A percentile compares a stretch with the other conserved stretches of the same genome.
Conservation (phyloP, 495 filamentous ascomycete species). For the Halenospora varia region DNA sequence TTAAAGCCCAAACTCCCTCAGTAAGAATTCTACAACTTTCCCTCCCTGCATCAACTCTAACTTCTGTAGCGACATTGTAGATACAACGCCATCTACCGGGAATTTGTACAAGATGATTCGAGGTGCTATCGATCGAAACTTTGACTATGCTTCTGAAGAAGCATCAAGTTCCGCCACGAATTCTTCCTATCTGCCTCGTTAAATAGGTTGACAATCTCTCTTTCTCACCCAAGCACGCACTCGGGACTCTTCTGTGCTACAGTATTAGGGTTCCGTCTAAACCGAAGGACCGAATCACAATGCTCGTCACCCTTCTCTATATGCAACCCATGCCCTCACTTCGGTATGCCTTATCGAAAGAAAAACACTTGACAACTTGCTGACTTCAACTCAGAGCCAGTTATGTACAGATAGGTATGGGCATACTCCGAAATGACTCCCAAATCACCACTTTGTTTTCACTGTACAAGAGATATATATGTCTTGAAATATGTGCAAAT, state of each 20-base stretch:
- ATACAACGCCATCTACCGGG: constrained; percentile 11
- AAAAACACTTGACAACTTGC: not conserved
- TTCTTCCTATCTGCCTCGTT: constrained; percentile 7
- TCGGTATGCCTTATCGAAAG: not conserved
- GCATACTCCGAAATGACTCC: not conserved
- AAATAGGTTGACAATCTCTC: not conserved
- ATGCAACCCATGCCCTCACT: too few species aligned
- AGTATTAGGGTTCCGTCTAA: not conserved
- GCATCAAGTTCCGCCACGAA: not conserved
- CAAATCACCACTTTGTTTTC: not conserved
- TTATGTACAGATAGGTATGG: constrained; percentile 2
- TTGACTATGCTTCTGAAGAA: constrained; percentile 8
- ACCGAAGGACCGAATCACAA: too few species aligned
- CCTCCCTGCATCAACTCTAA: not conserved
- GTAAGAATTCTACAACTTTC: not conserved
- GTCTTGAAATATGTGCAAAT: not conserved
- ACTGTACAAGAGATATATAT: not conserved
- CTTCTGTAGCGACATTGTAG: constrained; percentile 12
- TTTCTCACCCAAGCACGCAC: not conserved
- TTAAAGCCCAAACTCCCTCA: constrained; percentile 1
- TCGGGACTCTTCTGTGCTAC: not conserved
- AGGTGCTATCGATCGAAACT: constrained; percentile 8
- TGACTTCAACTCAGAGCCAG: not conserved
- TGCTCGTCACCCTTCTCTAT: too few species aligned
- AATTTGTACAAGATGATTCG: constrained; percentile 11